Conservation (phyloP, 2,329 filamentous ascomycete genomes). For the Arthrobotrys sphaeroides region DNA sequence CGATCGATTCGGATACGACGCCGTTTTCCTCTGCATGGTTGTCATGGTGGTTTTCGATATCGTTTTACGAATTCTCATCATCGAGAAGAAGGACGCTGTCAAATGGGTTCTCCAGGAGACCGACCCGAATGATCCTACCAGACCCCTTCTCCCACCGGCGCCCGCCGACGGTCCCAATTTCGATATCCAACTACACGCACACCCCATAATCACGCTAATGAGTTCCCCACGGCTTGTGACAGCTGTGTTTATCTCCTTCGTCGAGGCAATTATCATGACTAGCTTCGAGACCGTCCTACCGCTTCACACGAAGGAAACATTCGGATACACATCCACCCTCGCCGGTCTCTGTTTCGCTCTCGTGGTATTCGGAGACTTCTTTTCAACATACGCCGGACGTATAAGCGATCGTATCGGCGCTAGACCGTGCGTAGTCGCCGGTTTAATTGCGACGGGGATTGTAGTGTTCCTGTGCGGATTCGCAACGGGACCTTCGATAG, state of each 20-base stretch:
- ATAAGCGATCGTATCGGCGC: constrained; percentile 49
- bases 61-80: constrained; percentile 47
- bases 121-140: constrained; percentile 38
- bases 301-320: constrained; percentile 48
- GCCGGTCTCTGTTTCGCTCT: constrained; percentile 45
- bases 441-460: constrained; percentile 11
- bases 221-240: constrained; percentile 45
- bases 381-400: constrained; percentile 46
- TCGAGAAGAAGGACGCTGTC: constrained; percentile 51
- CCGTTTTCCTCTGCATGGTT: constrained; percentile 48
- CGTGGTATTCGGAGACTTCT: constrained; percentile 51
- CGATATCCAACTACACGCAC: constrained; percentile 39
- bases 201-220: constrained; percentile 41
- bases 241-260: constrained; percentile 43
- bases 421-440: constrained; percentile 34
- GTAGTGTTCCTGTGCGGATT: constrained; percentile 26
- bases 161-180: constrained; percentile 32
- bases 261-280: constrained; percentile 48
- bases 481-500: constrained; percentile 11
- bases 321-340: constrained; percentile 47
- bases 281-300: constrained; percentile 52
- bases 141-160: constrained; percentile 28
- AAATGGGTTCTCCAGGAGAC: constrained; percentile 44
- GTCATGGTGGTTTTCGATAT: constrained; percentile 52
- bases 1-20: constrained; percentile 43